Evolutionary conservation across 192 early-diverging fungal genomes (phyloP).

Genomic region (Entomortierella beljakovae): DNA sequence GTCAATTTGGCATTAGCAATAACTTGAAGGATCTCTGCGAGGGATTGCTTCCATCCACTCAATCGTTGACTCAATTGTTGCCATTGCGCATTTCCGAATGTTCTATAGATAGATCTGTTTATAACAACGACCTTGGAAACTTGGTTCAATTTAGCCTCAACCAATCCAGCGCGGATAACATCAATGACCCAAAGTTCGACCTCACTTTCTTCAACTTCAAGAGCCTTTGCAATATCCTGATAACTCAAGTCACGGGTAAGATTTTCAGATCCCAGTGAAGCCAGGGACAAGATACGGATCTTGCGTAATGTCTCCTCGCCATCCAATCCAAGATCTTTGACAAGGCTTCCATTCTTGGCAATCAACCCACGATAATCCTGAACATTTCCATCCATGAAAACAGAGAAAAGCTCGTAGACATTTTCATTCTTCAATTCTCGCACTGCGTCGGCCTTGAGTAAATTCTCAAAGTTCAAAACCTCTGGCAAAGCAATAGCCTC

Average conservation of each 20-base stretch:
- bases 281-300: constrained; percentile 89
- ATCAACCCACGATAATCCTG: constrained; percentile 73
- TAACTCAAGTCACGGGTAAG: constrained; percentile 80
- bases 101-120: constrained; percentile 86
- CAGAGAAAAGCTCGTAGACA: constrained; percentile 70
- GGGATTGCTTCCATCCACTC: constrained; percentile 81
- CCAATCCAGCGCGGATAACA: constrained; percentile 89
- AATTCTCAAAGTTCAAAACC: constrained; percentile 83
- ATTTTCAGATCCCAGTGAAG: constrained; percentile 78
- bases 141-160: constrained; percentile 97
- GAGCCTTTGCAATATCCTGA: constrained; percentile 73
- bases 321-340: constrained; percentile 59
- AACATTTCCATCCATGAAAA: constrained; percentile 75
- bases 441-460: constrained; percentile 74
- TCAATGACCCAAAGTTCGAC: constrained; percentile 98
- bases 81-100: constrained; percentile 90
- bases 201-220: constrained; percentile 81
- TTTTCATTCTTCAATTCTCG: constrained; percentile 63
- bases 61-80: constrained; percentile 73
- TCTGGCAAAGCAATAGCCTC: constrained; percentile 70
- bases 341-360: constrained; percentile 59
- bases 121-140: constrained; percentile 82
- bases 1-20: constrained; percentile 87
- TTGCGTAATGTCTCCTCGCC: constrained; percentile 75
- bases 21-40: constrained; percentile 87